Evolutionary conservation across 257 asterid species (phyloP).

Genomic region (Solanum lycopersicoides): DNA sequence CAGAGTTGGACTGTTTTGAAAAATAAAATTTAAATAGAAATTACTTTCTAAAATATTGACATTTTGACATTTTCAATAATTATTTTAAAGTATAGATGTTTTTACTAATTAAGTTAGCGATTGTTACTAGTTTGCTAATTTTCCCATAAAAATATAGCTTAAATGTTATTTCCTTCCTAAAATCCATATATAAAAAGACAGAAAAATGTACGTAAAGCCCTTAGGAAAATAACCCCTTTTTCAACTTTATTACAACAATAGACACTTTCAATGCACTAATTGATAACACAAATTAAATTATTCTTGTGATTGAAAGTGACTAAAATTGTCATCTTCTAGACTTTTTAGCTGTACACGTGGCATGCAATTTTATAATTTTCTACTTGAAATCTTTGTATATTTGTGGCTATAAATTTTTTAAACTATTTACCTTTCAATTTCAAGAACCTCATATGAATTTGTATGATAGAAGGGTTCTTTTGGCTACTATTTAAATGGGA

Average conservation of each 20-base stretch:
- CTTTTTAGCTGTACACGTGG: constrained; percentile 4
- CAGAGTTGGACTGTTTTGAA: too few relatives aligned
- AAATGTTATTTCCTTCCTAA: not conserved
- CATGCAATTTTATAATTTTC: not conserved
- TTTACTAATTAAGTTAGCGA: too few relatives aligned
- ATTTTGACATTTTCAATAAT: too few relatives aligned
- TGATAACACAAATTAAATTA: not conserved
- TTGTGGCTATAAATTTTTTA: not conserved
- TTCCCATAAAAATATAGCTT: not conserved
- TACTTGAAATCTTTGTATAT: not conserved
- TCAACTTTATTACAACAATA: not conserved
- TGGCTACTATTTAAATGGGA: not conserved
- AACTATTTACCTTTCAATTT: not conserved
- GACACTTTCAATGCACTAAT: not conserved
- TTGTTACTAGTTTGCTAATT: too few relatives aligned
- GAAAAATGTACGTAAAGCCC: not conserved
- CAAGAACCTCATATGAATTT: not conserved
- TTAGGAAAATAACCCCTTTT: not conserved
- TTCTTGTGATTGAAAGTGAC: not conserved
- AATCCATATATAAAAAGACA: not conserved
- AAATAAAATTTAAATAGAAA: too few relatives aligned
- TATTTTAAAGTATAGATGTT: too few relatives aligned
- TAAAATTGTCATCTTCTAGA: not conserved
- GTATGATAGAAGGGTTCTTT: not conserved
- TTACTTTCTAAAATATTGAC: too few relatives aligned